phyloP scores from a whole-genome alignment of 208 protist genomes.

The Trypanosomatidae sp. region DNA sequence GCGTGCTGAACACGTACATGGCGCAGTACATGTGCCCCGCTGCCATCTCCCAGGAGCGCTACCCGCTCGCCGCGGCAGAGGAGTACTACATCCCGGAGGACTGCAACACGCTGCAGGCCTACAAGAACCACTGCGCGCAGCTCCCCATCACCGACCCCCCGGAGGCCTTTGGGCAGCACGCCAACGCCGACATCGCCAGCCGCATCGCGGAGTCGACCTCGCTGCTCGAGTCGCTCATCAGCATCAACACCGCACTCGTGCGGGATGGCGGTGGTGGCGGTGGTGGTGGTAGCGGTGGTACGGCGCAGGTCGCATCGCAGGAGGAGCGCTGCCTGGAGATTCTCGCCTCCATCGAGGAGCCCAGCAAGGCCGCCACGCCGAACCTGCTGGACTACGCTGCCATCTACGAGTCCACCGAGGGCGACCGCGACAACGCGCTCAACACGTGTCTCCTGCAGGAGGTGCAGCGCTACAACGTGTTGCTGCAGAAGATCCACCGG shows the following conservation, averaged over 20 bases:
- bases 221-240: constrained; percentile 95
- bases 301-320: constrained; percentile 46
- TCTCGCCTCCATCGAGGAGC: constrained; percentile 82
- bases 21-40: constrained; percentile 93
- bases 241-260: constrained; percentile 74
- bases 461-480: constrained; percentile 96
- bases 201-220: constrained; percentile 93
- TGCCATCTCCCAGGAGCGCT: constrained; percentile 79
- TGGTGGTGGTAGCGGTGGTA: constrained; percentile 34
- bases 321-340: constrained; percentile 90
- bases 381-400: constrained; percentile 89
- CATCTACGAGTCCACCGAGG: constrained; percentile 90
- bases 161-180: constrained; percentile 98
- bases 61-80: constrained; percentile 78
- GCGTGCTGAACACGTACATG: constrained; percentile 97
- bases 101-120: constrained; percentile 91
- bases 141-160: constrained; percentile 95
- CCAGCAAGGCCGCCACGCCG: constrained; percentile 80
- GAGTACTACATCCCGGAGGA: constrained; percentile 93
- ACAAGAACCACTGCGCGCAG: constrained; percentile 91
- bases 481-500: constrained; percentile 91
- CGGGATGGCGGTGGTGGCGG: too few relatives aligned
- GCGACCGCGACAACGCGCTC: constrained; percentile 91
- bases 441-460: constrained; percentile 98
- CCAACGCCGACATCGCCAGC: constrained; percentile 98